Conservation (phyloP, 345 rosid species). For the Tarenaya hassleriana region DNA sequence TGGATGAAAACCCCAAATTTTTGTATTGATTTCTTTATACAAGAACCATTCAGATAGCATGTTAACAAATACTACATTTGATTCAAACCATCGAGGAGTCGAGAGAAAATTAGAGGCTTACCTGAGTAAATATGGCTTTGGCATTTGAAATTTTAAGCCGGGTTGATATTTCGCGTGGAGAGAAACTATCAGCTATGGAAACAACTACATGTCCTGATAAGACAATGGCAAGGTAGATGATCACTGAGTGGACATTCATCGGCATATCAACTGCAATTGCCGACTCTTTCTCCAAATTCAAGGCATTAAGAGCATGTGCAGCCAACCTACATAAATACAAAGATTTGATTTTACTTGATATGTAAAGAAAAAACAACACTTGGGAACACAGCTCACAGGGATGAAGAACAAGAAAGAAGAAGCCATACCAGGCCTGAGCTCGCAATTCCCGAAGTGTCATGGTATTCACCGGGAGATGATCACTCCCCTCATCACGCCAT, state of each 20-base stretch:
- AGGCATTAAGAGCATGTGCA: constrained; percentile 61
- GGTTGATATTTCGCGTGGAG: constrained; percentile 71
- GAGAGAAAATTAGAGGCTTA: constrained; percentile 13
- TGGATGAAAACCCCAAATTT: too few species aligned
- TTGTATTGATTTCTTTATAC: constrained; percentile 1
- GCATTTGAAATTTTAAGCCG: constrained; percentile 84
- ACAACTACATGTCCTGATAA: constrained; percentile 84
- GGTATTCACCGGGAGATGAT: constrained; percentile 50
- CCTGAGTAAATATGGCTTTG: constrained; percentile 94
- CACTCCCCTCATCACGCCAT: constrained; percentile 88
- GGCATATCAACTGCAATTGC: constrained; percentile 95
- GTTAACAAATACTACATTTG: not conserved
- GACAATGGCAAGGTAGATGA: constrained; percentile 86
- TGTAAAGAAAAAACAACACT: not conserved
- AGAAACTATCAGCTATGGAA: constrained; percentile 96
- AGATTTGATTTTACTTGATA: not conserved
- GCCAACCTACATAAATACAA: constrained; percentile 49
- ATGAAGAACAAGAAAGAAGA: constrained; percentile 14
- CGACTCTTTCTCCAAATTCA: constrained; percentile 68
- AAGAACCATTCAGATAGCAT: not conserved
- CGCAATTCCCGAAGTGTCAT: constrained; percentile 75
- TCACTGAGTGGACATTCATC: constrained; percentile 75
- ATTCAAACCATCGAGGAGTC: constrained; percentile 5
- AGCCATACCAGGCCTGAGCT: constrained; percentile 75
- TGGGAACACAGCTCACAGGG: constrained; percentile 3